A percentile compares a stretch with the other conserved stretches of the same genome.
phyloP scores from a whole-genome alignment of 495 filamentous ascomycete species.

The Cenococcum geophilum region DNA sequence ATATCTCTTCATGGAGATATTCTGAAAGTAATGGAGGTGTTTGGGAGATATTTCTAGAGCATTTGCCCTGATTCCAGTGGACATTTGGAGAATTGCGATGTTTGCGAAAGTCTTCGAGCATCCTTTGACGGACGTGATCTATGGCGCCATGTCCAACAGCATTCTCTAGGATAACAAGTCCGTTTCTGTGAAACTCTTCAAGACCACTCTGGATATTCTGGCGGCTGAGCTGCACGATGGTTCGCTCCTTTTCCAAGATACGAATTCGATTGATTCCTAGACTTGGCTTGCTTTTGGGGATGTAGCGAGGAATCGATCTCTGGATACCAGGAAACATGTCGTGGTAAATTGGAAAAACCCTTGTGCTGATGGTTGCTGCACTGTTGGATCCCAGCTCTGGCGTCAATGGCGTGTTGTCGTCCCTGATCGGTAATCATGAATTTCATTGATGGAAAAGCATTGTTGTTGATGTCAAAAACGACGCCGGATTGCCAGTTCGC shows the following conservation, averaged over 20 bases:
- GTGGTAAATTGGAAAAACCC: not conserved
- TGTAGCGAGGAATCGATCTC: not conserved
- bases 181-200: constrained; percentile 2
- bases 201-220: constrained; percentile 1
- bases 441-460: not conserved
- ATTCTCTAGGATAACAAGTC: constrained; percentile 5
- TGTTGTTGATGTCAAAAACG: not conserved
- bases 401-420: not conserved
- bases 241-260: not conserved
- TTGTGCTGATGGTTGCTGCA: not conserved
- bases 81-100: constrained; percentile 4
- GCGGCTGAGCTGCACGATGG: constrained; percentile 3
- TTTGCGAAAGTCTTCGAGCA: constrained; percentile 1
- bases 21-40: constrained; percentile 3
- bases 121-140: constrained; percentile 3
- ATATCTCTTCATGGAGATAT: constrained; percentile 4
- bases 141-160: not conserved
- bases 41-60: constrained; percentile 4
- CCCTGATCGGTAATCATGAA: too few relatives aligned
- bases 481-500: not conserved
- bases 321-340: not conserved
- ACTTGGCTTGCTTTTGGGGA: not conserved
- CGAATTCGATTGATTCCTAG: not conserved
- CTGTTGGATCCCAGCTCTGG: not conserved
- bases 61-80: constrained; percentile 5